These are phyloP conservation scores for Galerina marginata DNA, from an alignment of 768 basidiomycete species.

Conservation along the genomic window DNA sequence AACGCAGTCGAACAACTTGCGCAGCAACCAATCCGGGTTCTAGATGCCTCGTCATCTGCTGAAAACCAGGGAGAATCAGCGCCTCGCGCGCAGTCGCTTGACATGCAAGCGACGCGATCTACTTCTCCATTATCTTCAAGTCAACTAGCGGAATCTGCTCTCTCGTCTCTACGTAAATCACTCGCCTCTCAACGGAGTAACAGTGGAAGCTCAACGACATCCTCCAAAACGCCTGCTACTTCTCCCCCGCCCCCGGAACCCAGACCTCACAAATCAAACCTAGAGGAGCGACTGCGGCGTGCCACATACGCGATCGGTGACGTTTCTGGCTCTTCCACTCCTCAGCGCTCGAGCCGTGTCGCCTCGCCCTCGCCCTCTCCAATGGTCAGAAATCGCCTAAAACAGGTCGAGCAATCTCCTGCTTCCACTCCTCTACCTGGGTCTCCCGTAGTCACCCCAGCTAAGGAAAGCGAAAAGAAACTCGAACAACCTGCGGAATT, in stretches of 20 bases:
- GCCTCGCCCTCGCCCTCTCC: constrained; percentile 47
- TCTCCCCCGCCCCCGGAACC: constrained; percentile 18
- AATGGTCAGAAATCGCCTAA: constrained; percentile 19
- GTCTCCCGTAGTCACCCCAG: constrained; percentile 31
- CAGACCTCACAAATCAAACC: constrained; percentile 53
- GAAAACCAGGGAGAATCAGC: constrained; percentile 16
- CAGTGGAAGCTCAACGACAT: constrained; percentile 39
- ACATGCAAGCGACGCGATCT: constrained; percentile 27
- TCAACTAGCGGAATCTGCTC: constrained; percentile 65
- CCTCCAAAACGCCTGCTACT: constrained; percentile 16
- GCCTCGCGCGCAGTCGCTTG: constrained; percentile 43
- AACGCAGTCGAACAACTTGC: constrained; percentile 77
- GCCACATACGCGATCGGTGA: constrained; percentile 64
- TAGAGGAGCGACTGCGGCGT: constrained; percentile 81
- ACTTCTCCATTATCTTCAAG: constrained; percentile 48
- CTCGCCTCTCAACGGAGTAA: constrained; percentile 55
- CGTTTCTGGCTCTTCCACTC: constrained; percentile 38
- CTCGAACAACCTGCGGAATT: constrained; percentile 6
- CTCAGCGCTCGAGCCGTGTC: constrained; percentile 19
- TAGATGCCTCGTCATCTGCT: constrained; percentile 30
- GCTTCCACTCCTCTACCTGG: constrained; percentile 4
- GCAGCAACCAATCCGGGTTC: constrained; percentile 48
- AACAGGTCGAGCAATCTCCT: constrained; percentile 9
- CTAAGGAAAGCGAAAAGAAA: constrained; percentile 11
- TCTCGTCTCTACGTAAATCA: constrained; percentile 68